A percentile compares a stretch with the other conserved stretches of the same genome.
Conservation (phyloP, 345 rosid species). For the Excoecaria cochinchinensis region DNA sequence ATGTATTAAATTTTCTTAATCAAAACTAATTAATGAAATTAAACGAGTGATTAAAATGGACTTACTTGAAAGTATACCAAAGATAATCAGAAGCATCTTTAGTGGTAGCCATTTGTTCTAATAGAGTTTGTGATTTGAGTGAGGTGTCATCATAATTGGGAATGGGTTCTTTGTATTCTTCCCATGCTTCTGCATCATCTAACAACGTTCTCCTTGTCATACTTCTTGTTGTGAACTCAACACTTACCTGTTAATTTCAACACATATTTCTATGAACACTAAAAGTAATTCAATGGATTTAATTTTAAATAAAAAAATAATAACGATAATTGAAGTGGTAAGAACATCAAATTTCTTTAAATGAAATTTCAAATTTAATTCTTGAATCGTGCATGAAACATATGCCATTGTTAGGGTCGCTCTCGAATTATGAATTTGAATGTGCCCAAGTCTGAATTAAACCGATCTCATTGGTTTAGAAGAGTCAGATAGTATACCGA, state of each 20-base stretch:
- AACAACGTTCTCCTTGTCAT: conserved; percentile 15
- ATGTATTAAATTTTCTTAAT: not conserved
- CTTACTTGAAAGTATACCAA: conserved; percentile 72
- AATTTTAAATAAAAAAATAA: too few relatives aligned
- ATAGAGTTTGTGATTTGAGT: conserved; percentile 44
- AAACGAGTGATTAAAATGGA: not conserved
- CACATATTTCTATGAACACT: not conserved
- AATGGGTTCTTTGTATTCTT: conserved; percentile 51
- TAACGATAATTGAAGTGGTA: too few relatives aligned
- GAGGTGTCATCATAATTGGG: conserved; percentile 47
- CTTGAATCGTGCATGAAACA: too few relatives aligned
- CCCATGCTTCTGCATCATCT: conserved; percentile 40
- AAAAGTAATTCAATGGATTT: not conserved
- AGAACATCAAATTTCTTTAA: too few relatives aligned
- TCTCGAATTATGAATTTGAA: too few relatives aligned
- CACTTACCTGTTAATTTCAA: conserved; percentile 42
- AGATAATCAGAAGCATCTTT: conserved; percentile 82
- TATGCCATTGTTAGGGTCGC: too few relatives aligned
- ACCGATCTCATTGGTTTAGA: too few relatives aligned
- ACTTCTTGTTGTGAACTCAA: conserved; percentile 48
- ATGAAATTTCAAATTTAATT: too few relatives aligned
- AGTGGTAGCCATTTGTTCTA: conserved; percentile 69
- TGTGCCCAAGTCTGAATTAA: too few relatives aligned
- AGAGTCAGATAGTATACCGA: too few relatives aligned
- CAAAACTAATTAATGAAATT: not conserved